These are phyloP conservation scores for Ballota nigra DNA, from an alignment of 257 asterid species.

Conservation along the genomic window DNA sequence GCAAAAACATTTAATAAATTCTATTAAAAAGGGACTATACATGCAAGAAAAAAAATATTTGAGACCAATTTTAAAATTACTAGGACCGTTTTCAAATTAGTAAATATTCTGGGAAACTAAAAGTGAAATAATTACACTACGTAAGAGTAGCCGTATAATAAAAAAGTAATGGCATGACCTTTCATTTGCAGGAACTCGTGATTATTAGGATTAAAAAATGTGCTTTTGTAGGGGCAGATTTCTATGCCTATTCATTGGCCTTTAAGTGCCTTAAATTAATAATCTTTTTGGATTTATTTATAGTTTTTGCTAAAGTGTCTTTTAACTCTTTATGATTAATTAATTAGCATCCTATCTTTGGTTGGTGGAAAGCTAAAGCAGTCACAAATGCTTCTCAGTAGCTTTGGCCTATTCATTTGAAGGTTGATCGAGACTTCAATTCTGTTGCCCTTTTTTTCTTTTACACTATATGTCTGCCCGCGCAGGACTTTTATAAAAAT, in stretches of 20 bases:
- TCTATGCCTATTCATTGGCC: slow-evolving; percentile 10
- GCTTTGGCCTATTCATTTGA: neutral
- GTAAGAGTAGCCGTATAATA: no score
- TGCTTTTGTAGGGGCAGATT: neutral
- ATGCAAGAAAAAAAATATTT: no score
- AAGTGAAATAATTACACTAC: no score
- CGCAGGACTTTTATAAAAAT: no score
- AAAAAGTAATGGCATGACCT: neutral
- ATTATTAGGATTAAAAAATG: neutral
- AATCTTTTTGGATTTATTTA: slow-evolving; percentile 5
- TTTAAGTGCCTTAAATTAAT: neutral
- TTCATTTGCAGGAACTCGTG: neutral
- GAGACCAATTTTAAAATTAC: no score
- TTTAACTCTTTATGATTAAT: neutral
- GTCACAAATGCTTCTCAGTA: neutral
- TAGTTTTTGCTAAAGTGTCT: slow-evolving; percentile 7
- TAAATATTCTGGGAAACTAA: no score
- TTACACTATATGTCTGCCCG: no score
- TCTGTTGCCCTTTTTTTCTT: neutral
- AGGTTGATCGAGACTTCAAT: neutral
- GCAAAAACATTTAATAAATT: no score
- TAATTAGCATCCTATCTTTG: neutral
- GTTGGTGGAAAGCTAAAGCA: neutral
- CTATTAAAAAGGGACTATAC: no score
- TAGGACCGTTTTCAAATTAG: no score